Base-by-base conservation (phyloP, 129 eudicot genomes). In the Smallanthus sonchifolius region DNA sequence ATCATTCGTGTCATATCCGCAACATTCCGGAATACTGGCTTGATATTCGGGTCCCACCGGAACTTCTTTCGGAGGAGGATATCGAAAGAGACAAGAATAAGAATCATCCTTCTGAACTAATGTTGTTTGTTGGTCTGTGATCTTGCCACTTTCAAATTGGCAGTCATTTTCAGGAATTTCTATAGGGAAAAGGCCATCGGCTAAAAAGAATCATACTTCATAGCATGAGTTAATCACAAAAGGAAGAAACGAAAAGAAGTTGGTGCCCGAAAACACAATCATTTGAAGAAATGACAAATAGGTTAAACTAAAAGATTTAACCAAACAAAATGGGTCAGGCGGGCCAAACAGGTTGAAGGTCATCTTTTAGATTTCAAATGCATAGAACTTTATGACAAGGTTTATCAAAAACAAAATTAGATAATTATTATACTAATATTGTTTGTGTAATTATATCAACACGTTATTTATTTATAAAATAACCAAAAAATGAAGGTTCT, bases 1-100 rank as follows among this genome's bases (percentile, higher is more conserved):
- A 2, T 36, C 62, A 24, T 42, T 42, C 3, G 20, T 19, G 34
- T 55, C 34, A 52, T 43, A 47, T n/a, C 51, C 62, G 13, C 35
- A 6, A 80, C 85, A 83, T 60, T 80, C 85, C 8, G 96, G 96
- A 73, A 89, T 34, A 5, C 76, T 83, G 20, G 96, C 92, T 81
- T 89, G 96, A 57, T 55, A 79, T 37, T 85, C 83, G 0, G 67
- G 76, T 60, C 96, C 96, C 49, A 89, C 28, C n/a, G 84, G 85
- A 7, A 87, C 88, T 67, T 54, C 42, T 69, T 83, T 87, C 69
- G 75, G 56, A 52, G 95, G 90, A 80, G 88, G 79, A 74, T 45
- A 40, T 70, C 77, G 79, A 75, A 83, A 74, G 55, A 82, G 83
- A 71, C n/a, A 77, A 44, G 88, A 72, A 79, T 65, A 87, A n/a